phyloP scores from a whole-genome alignment of 208 protist genomes.

The Leishmania major region DNA sequence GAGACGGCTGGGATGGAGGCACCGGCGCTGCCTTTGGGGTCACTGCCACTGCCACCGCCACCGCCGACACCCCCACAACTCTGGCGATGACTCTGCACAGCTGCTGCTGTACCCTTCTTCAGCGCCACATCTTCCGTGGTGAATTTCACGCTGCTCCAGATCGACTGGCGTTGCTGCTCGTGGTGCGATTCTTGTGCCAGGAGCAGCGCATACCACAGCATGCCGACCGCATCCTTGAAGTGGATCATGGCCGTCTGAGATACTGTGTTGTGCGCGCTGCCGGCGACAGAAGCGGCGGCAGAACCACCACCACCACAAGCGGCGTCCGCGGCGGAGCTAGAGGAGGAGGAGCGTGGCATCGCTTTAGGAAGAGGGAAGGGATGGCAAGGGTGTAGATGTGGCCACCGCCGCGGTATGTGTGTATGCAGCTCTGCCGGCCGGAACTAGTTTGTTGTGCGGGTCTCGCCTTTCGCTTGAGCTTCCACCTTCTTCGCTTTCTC shows the following conservation, averaged over 20 bases:
- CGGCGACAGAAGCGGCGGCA: not conserved
- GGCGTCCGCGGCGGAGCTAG: not conserved
- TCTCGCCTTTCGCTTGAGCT: not conserved
- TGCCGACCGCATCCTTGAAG: conserved; percentile 8
- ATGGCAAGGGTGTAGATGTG: not conserved
- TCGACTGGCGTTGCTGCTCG: not conserved
- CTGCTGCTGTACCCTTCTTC: not conserved
- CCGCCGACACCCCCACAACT: not conserved
- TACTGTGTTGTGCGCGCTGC: not conserved
- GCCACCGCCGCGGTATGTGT: not conserved
- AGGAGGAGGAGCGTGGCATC: conserved; percentile 3
- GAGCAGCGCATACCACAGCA: conserved; percentile 16
- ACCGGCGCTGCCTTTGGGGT: not conserved
- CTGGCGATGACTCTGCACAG: not conserved
- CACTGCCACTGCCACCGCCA: not conserved
- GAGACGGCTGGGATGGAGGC: not conserved
- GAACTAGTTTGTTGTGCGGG: not conserved
- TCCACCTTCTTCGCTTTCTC: not conserved
- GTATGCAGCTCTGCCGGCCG: not conserved
- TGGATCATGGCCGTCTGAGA: not conserved
- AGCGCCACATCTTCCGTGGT: not conserved
- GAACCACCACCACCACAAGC: not conserved
- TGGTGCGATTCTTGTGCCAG: not conserved
- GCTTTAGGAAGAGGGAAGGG: not conserved
- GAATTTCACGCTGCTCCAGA: not conserved